Conservation (phyloP, 768 basidiomycete genomes). For the Dioszegia aurantiaca region DNA sequence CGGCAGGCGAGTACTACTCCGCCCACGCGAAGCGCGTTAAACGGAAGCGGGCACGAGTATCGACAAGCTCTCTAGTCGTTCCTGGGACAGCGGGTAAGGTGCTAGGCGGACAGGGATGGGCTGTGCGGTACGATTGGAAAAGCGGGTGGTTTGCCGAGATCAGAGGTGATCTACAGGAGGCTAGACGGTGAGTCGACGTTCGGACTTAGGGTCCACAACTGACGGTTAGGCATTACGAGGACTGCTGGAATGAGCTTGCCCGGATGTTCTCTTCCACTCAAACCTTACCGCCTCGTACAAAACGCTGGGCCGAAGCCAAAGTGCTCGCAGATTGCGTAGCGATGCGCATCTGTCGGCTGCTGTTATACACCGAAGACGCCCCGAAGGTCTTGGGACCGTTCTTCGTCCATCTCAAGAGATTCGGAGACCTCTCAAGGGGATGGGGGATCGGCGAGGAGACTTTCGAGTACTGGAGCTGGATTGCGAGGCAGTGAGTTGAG, state of each 20-base stretch:
- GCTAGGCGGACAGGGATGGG: constrained; percentile 84
- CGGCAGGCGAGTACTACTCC: constrained; percentile 89
- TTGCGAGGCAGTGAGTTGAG: constrained; percentile 74
- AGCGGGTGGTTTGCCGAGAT: constrained; percentile 96
- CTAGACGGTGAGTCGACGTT: constrained; percentile 67
- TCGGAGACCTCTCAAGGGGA: constrained; percentile 75
- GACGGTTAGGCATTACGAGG: constrained; percentile 77
- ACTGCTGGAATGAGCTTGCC: constrained; percentile 76
- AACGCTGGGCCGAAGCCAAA: constrained; percentile 97
- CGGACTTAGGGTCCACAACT: constrained; percentile 2
- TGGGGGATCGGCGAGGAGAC: constrained; percentile 98
- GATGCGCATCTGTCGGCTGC: constrained; percentile 85
- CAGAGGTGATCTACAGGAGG: constrained; percentile 84
- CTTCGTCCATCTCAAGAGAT: constrained; percentile 76
- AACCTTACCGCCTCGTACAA: constrained; percentile 84
- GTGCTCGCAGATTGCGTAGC: constrained; percentile 91
- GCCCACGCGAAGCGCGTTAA: constrained; percentile 87
- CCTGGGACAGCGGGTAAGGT: constrained; percentile 10
- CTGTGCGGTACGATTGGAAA: constrained; percentile 94
- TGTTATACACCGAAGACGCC: constrained; percentile 85
- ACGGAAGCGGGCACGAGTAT: constrained; percentile 73
- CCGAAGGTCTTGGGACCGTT: constrained; percentile 76
- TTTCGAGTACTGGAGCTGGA: constrained; percentile 97
- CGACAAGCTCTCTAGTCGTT: constrained; percentile 47
- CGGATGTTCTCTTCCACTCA: constrained; percentile 87